phyloP scores from a whole-genome alignment of 2,329 filamentous ascomycete species.

The Pyrenochaeta sp. region DNA sequence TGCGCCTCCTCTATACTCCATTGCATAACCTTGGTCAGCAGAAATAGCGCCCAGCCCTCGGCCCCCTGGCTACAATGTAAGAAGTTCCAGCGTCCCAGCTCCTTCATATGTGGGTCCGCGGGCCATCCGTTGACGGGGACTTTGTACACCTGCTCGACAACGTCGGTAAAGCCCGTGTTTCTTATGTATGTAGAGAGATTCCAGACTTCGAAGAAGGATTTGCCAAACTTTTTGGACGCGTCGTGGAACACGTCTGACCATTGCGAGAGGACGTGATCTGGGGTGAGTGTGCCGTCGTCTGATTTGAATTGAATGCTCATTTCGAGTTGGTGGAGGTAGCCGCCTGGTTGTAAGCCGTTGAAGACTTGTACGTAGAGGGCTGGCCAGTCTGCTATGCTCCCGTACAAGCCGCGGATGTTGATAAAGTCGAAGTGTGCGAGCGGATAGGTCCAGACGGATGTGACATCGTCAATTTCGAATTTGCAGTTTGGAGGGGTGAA shows the following conservation, averaged over 20 bases:
- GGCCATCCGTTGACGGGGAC: conserved; percentile 41
- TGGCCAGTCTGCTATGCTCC: conserved; percentile 54
- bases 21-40: conserved; percentile 38
- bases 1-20: conserved; percentile 55
- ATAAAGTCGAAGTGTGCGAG: conserved; percentile 49
- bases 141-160: conserved; percentile 38
- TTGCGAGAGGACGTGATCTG: conserved; percentile 38
- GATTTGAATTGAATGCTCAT: conserved; percentile 50
- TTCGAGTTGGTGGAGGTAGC: conserved; percentile 53
- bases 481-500: conserved; percentile 55
- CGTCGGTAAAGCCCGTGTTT: conserved; percentile 36
- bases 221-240: conserved; percentile 29
- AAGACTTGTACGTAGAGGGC: conserved; percentile 45
- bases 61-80: conserved; percentile 38
- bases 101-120: conserved; percentile 39
- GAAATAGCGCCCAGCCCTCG: conserved; percentile 39
- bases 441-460: conserved; percentile 49
- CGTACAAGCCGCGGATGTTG: conserved; percentile 54
- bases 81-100: conserved; percentile 44
- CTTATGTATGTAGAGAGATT: conserved; percentile 35
- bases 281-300: conserved; percentile 48
- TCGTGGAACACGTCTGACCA: conserved; percentile 39
- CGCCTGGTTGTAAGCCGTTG: conserved; percentile 43
- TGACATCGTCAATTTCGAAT: conserved; percentile 58
- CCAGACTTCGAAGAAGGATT: conserved; percentile 38